Base-by-base conservation (phyloP, 1,284 basidiomycete species). In the Malassezia sympodialis region DNA sequence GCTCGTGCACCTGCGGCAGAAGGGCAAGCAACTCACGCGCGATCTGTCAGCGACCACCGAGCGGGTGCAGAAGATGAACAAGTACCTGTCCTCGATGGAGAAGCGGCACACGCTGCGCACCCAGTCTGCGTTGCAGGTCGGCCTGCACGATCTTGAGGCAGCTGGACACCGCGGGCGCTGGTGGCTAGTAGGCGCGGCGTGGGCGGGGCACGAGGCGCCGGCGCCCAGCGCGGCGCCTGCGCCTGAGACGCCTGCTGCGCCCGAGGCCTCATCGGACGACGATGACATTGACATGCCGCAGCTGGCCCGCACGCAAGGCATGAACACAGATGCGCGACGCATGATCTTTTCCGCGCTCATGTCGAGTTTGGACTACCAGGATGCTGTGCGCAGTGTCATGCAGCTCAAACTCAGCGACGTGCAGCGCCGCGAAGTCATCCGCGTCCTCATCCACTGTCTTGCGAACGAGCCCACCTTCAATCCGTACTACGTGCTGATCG, bases 161-260 rank as follows among this genome's bases (percentile, higher is more conserved):
- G 86, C 90, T 0, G 84, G 88, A 53, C 86, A 81, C 27, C 87
- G 84, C 68, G 94, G 94, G 2, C 94, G 93, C 77, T 98, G 94
- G 94, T 98, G 94, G 94, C 80, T 96, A 1, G 88, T 96, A 32
- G 94, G 93, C 24, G 89, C 93, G 0, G 93, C 88, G 1, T 99
- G 93, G 93, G 82, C 82, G 26, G 93, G 93, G 1, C 85, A 45
- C 32, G 53, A 96, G 68, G 88, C 89, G 2, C 80, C 96, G 1
- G 79, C 85, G 23, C 26, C 23, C 24, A 86, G 90, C 55, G 67
- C 45, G 8, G 47, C 17, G 14, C 31, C 24, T 3, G 30, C 46
- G 12, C 12, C 27, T 17, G 46, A 31, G 4, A 11, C 15, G 21
- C 31, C 46, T 8, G 46, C 35, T 7, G 48, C 19, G 14, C 76